Percentiles rank a stretch among this genome's conserved stretches.
Conservation (phyloP, 805 yeast genomes). For the Kluyveromyces siamensis region DNA sequence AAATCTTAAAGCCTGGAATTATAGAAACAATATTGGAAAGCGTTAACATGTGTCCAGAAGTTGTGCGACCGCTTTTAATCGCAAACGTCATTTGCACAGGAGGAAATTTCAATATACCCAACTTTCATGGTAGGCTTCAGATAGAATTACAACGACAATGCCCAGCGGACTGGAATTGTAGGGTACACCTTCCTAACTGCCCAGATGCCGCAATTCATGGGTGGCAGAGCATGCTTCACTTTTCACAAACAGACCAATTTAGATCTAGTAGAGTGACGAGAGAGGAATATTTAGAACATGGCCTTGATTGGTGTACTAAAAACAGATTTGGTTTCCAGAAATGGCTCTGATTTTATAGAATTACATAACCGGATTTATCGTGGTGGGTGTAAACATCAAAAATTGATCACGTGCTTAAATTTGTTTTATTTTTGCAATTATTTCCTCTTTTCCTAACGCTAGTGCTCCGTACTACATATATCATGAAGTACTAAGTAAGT, state of each 20-base stretch:
- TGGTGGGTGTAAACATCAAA: too few species aligned
- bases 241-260: constrained; percentile 34
- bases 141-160: constrained; percentile 57
- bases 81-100: constrained; percentile 78
- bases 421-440: too few species aligned
- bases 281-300: constrained; percentile 81
- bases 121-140: constrained; percentile 52
- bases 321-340: constrained; percentile 35
- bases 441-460: too few species aligned
- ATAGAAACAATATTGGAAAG: constrained; percentile 61
- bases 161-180: constrained; percentile 63
- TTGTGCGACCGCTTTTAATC: constrained; percentile 62
- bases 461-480: too few species aligned
- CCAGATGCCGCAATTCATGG: constrained; percentile 37
- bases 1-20: constrained; percentile 71
- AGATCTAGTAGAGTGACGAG: constrained; percentile 54
- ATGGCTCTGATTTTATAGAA: constrained; percentile 16
- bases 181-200: constrained; percentile 30
- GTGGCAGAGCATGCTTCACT: constrained; percentile 48
- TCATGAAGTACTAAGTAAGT: too few species aligned
- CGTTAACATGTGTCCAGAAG: constrained; percentile 61
- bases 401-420: too few species aligned
- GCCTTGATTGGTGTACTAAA: constrained; percentile 40
- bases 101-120: constrained; percentile 67
- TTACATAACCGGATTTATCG: too few species aligned